Evolutionary conservation across 345 rosid genomes (phyloP), one percentile per base, ranked within the genome.

Genomic region (Odontarrhena argentea): DNA sequence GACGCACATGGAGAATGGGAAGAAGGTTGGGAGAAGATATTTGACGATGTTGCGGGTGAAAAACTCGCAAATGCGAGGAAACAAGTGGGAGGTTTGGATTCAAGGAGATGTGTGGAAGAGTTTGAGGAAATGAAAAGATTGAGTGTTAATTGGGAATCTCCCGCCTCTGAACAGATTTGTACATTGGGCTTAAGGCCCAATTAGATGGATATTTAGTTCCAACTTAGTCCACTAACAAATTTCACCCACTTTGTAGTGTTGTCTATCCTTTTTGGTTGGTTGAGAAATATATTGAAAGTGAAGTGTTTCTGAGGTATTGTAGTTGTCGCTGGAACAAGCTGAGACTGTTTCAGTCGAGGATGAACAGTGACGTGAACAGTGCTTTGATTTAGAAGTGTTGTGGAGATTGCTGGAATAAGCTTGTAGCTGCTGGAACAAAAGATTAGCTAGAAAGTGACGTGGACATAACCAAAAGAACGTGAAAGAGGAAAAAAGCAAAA

Each of bases 1-100:
- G 83, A 94, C 62, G 96, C 95, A 18, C 86, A 48, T 1, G 84
- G 81, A 0, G 76, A 72, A 0, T 91, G 96, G 97, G 92, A 83
- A 45, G 15, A 59, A 5, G 91, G 82, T 9, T 94, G 97, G 97
- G 92, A 85, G 83, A 70, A 67, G 48, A 61, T 81, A 25, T 94
- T 88, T 8, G 95, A 94, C 15, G 26, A 30, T 1, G 57, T 52
- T 1, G 88, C 80, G 0, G 95, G 97, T 2, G 60, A 73, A 59
- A 63, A 72, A n/a, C 73, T 78, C 0, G 87, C 87, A n/a, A 48
- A 50, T 5, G 87, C 57, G 44, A 84, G 97, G 78, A 74, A 73
- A 73, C 63, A 78, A 22, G 59, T 76, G n/a, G 59, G 80, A 69
- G 74, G 70, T 24, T 38, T 74, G 67, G 77, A 74, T 10, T 9